phyloP scores from a whole-genome alignment of 352 stramenopile species.

The Phytophthora cactorum region DNA sequence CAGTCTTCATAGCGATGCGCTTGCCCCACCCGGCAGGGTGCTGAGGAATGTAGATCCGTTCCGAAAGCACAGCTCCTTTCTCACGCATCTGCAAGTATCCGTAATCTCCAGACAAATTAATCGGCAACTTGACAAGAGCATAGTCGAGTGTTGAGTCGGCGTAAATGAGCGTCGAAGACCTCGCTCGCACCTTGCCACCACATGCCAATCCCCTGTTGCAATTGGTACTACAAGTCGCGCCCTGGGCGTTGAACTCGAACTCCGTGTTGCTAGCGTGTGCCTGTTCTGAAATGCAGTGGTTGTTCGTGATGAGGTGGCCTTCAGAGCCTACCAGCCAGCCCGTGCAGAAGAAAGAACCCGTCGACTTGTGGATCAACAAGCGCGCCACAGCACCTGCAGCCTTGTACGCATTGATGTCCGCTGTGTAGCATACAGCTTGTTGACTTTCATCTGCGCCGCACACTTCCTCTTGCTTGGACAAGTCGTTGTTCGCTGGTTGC shows the following conservation, averaged over 20 bases:
- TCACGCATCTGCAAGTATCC: constrained; percentile 64
- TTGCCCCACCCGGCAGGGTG: constrained; percentile 75
- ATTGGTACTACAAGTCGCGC: constrained; percentile 37
- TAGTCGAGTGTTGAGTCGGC: constrained; percentile 57
- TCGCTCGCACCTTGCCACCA: constrained; percentile 38
- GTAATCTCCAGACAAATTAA: constrained; percentile 54
- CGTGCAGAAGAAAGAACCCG: constrained; percentile 69
- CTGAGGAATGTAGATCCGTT: constrained; percentile 74
- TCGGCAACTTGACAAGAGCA: constrained; percentile 65
- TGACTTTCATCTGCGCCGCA: constrained; percentile 69
- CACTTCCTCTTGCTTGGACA: constrained; percentile 49
- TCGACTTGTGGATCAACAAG: constrained; percentile 69
- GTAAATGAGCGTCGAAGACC: constrained; percentile 47
- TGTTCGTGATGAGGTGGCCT: constrained; percentile 79
- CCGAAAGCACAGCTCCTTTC: constrained; percentile 45
- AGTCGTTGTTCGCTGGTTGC: constrained; percentile 28
- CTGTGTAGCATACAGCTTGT: constrained; percentile 56
- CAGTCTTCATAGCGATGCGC: constrained; percentile 68
- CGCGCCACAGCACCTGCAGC: constrained; percentile 51
- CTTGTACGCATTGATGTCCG: constrained; percentile 28
- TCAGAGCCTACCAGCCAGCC: constrained; percentile 78
- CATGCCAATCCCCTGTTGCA: constrained; percentile 57
- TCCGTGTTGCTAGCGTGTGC: constrained; percentile 59
- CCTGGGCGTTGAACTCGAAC: constrained; percentile 71
- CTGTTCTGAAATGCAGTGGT: constrained; percentile 71